Evolutionary conservation across 75 land plant species (phyloP).

Genomic region (Gnetum montanum): DNA sequence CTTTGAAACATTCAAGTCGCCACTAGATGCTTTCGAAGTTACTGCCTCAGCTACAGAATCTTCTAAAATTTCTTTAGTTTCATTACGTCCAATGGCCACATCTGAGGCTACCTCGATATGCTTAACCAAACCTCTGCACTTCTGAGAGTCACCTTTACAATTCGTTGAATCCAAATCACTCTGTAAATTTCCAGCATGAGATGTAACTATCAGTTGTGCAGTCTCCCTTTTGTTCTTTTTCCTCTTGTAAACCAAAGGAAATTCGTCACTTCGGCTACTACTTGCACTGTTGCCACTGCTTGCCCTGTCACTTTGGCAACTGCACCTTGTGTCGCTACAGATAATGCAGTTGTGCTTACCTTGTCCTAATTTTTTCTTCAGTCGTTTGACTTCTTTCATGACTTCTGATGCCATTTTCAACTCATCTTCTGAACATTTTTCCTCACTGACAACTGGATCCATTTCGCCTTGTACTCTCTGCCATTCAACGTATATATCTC

Average conservation of each 20-base stretch:
- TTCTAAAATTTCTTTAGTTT: neutral
- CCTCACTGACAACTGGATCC: slow-evolving; percentile 7
- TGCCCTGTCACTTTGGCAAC: slow-evolving; percentile 90
- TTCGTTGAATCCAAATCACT: slow-evolving; percentile 1
- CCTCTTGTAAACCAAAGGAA: slow-evolving; percentile 25
- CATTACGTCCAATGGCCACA: neutral
- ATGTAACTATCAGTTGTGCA: slow-evolving; percentile 3
- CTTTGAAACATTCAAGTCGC: neutral
- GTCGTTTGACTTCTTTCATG: slow-evolving; percentile 73
- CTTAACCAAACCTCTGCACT: slow-evolving; percentile 3
- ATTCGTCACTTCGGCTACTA: slow-evolving; percentile 28
- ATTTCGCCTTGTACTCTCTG: slow-evolving; percentile 43
- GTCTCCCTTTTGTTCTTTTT: slow-evolving; percentile 39
- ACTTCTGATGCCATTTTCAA: slow-evolving; percentile 85
- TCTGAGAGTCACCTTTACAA: neutral
- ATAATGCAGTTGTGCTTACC: slow-evolving; percentile 48
- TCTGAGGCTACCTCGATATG: neutral
- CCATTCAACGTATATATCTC: slow-evolving; percentile 77
- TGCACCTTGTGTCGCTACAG: slow-evolving; percentile 78
- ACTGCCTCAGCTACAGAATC: neutral
- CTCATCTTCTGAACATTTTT: slow-evolving; percentile 20
- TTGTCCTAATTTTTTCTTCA: slow-evolving; percentile 74
- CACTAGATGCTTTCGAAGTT: neutral
- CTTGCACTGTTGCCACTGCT: slow-evolving; percentile 95
- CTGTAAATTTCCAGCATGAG: slow-evolving; percentile 10